Conservation (phyloP, 495 filamentous ascomycete genomes). For the Trichoderma erinaceum region DNA sequence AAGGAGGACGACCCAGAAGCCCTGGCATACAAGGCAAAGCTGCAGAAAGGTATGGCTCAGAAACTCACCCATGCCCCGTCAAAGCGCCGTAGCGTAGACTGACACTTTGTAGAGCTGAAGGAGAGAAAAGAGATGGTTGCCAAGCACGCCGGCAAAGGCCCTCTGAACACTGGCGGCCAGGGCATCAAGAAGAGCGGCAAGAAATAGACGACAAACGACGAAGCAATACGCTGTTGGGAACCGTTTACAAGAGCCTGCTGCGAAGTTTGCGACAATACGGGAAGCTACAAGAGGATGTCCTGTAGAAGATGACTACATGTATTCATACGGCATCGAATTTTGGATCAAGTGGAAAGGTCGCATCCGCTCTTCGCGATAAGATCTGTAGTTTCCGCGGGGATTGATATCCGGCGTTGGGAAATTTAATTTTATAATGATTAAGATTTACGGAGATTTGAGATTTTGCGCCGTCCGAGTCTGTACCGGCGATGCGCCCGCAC, state of each 20-base stretch:
- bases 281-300: background rate
- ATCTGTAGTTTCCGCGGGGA: background rate
- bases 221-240: background rate
- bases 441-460: background rate
- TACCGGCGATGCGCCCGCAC: too few relatives aligned
- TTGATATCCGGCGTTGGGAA: background rate
- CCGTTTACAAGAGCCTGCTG: background rate
- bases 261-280: background rate
- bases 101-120: conserved; percentile 55
- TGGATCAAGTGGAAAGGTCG: background rate
- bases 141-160: conserved; percentile 53
- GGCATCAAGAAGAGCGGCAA: conserved; percentile 90
- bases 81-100: conserved; percentile 17
- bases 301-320: background rate
- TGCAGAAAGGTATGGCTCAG: too few relatives aligned
- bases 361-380: background rate
- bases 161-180: conserved; percentile 65
- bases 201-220: conserved; percentile 52
- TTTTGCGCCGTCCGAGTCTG: background rate
- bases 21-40: too few relatives aligned
- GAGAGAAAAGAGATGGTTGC: conserved; percentile 67
- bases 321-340: background rate
- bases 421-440: background rate
- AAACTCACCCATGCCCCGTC: background rate
- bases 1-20: too few relatives aligned